Evolutionary conservation across 257 asterid species (phyloP).

Genomic region (Thymus quinquecostatus): DNA sequence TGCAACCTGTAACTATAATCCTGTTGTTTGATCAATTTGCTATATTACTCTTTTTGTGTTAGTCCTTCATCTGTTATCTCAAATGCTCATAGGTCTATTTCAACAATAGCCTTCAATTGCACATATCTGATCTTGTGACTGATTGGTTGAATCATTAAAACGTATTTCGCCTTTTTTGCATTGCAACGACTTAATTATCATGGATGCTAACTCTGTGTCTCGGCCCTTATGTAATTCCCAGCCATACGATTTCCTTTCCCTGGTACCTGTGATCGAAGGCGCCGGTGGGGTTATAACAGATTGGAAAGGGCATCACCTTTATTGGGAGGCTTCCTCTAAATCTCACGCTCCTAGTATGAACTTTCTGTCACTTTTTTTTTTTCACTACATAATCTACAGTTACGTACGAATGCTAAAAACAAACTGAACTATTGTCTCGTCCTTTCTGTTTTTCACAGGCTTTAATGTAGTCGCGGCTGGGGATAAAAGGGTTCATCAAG

Average conservation of each 20-base stretch:
- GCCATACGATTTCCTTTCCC: slow-evolving; percentile 97
- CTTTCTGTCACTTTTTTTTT: not conserved
- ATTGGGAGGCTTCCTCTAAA: slow-evolving; percentile 83
- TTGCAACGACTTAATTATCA: not conserved
- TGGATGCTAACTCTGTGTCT: slow-evolving; percentile 8
- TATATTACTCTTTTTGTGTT: not conserved
- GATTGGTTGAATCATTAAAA: slow-evolving; percentile 8
- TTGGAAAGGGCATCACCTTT: slow-evolving; percentile 74
- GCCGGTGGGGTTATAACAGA: slow-evolving; percentile 93
- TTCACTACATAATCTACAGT: not conserved
- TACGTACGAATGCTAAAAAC: not conserved
- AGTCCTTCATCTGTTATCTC: not conserved
- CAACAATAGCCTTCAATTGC: slow-evolving; percentile 4
- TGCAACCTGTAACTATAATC: not conserved
- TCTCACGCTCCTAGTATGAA: slow-evolving; percentile 64
- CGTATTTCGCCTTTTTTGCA: slow-evolving; percentile 17
- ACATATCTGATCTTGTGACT: slow-evolving; percentile 13
- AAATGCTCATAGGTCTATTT: slow-evolving; percentile 5
- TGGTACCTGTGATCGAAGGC: slow-evolving; percentile 93
- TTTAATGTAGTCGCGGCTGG: slow-evolving; percentile 92
- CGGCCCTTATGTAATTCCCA: slow-evolving; percentile 34
- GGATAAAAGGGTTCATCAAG: slow-evolving; percentile 61
- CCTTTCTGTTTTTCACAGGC: slow-evolving; percentile 46
- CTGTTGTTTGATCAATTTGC: slow-evolving; percentile 11
- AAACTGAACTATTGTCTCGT: not conserved